Evolutionary conservation across 2,329 filamentous ascomycete species (phyloP), one percentile per base, ranked within the genome.

Genomic region (Ophiocordyceps sinensis): DNA sequence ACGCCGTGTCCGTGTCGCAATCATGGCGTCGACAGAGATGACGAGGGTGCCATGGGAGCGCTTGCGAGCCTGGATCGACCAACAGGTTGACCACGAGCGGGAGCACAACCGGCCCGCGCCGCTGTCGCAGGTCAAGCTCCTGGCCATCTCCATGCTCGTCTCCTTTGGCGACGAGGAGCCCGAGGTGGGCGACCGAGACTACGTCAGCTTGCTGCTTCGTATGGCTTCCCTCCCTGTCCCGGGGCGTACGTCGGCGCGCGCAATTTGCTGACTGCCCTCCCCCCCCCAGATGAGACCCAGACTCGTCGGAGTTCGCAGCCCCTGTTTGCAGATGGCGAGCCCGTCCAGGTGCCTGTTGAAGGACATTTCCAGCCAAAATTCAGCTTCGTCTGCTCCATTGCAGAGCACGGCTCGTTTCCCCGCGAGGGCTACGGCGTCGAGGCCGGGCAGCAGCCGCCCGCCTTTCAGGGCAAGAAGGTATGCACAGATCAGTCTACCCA

Each of bases 401-500:
- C 48, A 1, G 45, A 43, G 34, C 40, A 36, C 29, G 44, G 47
- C 12, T 44, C 44, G 23, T 63, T 56, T 36, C 54, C 51, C 7
- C 43, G 49, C 11, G 39, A 44, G 53, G 62, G 60, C 15, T 62
- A 60, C 38, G 65, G 65, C 21, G 49, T 55, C 12, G 44, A 50
- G 1, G 37, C 45, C 7, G 53, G 53, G 6, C 42, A 51, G 28
- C 43, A 47, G 3, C 43, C 49, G 28, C 64, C 64, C 0, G 43
- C 50, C 0, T 75, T 73, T 40, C 43, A 53, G 11, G 58, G 51
- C 23, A 75, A 75, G 48, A 75, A 71, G 59, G 66, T 57, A 40
- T 23, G 48, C 36, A 34, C 13, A 8, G 7, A n/a, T n/a, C 31
- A n/a, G n/a, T n/a, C 14, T 34, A 15, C 8, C 14, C 17, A 35